Percentiles rank a stretch among this genome's conserved stretches.
These are phyloP conservation scores for Candida awuae DNA, from an alignment of 805 yeast species.

Conservation along the genomic window DNA sequence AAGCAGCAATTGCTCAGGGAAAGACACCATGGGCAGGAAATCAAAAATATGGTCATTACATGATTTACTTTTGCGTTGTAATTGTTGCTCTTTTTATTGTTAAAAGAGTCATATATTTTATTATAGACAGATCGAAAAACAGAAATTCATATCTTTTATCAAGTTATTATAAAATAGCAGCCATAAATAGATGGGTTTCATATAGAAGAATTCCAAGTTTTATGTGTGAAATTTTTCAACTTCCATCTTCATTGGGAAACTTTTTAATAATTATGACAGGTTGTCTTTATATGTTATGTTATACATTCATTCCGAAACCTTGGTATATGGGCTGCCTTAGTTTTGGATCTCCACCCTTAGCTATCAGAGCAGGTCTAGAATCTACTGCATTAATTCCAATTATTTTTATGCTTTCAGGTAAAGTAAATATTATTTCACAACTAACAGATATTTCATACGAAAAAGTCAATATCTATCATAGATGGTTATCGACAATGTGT, in stretches of 20 bases:
- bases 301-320: slow-evolving; percentile 37
- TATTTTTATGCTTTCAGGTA: slow-evolving; percentile 43
- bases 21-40: slow-evolving; percentile 23
- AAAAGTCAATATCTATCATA: slow-evolving; percentile 44
- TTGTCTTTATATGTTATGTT: slow-evolving; percentile 28
- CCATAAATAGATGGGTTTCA: slow-evolving; percentile 26
- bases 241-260: slow-evolving; percentile 32
- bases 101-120: slow-evolving; percentile 22
- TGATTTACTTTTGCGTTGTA: slow-evolving; percentile 35
- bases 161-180: slow-evolving; percentile 19
- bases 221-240: slow-evolving; percentile 30
- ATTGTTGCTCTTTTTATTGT: slow-evolving; percentile 28
- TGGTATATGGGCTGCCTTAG: slow-evolving; percentile 46
- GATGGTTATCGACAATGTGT: slow-evolving; percentile 37
- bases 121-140: slow-evolving; percentile 13
- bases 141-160: slow-evolving; percentile 4
- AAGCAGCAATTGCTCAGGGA: slow-evolving; percentile 17
- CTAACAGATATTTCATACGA: slow-evolving; percentile 51
- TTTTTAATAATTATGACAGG: slow-evolving; percentile 27
- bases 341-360: slow-evolving; percentile 54
- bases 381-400: slow-evolving; percentile 45
- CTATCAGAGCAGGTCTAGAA: slow-evolving; percentile 45
- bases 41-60: slow-evolving; percentile 30
- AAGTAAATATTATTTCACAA: slow-evolving; percentile 40
- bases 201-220: slow-evolving; percentile 29